Percentiles rank a stretch among this genome's conserved stretches.
Evolutionary conservation across 345 rosid genomes (phyloP).

Genomic region (Brassica juncea): DNA sequence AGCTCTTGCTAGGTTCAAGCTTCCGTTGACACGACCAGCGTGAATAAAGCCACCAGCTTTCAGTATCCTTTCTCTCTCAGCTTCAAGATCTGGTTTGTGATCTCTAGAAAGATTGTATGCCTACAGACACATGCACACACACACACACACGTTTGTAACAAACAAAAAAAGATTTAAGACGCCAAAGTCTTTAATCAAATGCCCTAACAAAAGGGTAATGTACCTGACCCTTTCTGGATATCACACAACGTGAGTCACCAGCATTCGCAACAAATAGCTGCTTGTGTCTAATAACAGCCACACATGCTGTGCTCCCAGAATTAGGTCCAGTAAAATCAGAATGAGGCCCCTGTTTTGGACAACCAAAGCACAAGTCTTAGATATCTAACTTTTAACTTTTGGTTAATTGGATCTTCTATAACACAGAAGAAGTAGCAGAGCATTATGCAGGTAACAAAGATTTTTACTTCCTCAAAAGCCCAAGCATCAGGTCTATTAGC

Average conservation of each 20-base stretch:
- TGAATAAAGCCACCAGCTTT: slow-evolving; percentile 99
- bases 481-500: slow-evolving; percentile 1
- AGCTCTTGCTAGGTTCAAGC: slow-evolving; percentile 96
- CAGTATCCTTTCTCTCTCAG: slow-evolving; percentile 85
- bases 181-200: not conserved
- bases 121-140: slow-evolving; percentile 28
- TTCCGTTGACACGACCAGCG: slow-evolving; percentile 70
- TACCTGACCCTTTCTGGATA: not conserved
- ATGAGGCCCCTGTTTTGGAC: not conserved
- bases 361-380: not conserved
- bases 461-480: not conserved
- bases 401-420: not conserved
- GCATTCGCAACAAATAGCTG: not conserved
- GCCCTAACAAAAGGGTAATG: not conserved
- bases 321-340: not conserved
- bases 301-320: not conserved
- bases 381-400: not conserved
- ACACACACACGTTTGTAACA: not conserved
- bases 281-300: not conserved
- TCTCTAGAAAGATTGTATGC: slow-evolving; percentile 96
- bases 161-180: not conserved
- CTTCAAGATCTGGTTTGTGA: slow-evolving; percentile 95
- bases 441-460: not conserved
- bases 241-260: not conserved
- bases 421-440: not conserved